Base-by-base conservation (phyloP, 2,329 filamentous ascomycete species). In the Incumbomyces lentus region DNA sequence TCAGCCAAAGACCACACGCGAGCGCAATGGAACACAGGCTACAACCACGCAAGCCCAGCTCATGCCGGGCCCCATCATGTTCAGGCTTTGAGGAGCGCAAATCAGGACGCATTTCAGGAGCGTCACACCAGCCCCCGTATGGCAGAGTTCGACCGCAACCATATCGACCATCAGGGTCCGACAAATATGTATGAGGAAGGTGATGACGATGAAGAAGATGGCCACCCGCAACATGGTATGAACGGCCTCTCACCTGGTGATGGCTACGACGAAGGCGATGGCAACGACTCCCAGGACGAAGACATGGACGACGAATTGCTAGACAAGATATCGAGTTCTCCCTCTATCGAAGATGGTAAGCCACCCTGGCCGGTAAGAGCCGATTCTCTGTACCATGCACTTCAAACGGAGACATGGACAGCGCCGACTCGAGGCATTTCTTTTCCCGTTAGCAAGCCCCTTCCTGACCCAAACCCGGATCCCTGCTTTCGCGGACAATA, bases 291-390 rank as follows among this genome's bases (percentile, higher is more conserved):
- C 52, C 69, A 67, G 30, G 75, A 78, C 50, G 84, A 85, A 57
- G 77, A 85, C 58, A 69, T 88, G 64, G 88, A 93, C 61, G 81
- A 95, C 67, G 90, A 96, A 66, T 81, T 95, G 81, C 87, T 94
- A 84, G 92, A 96, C 71, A 92, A 92, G 68, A 95, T 98, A 56
- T 96, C 90, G 60, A 96, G 89, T 67, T 96, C 90, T 59, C 92
- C 92, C 62, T 96, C 90, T 59, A 98, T 98, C 67, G 88, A 94
- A 74, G 90, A 96, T 83, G 90, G 90, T 98, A 81, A 76, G 88
- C 62, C 55, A 49, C 52, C 59, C 40, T 71, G 68, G 67, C 67
- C 67, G 53, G 52, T 54, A 46, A 65, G 68, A 53, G 60, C 57
- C 49, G 62, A 64, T 55, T 73, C 68, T 53, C 52, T 69, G 58